A percentile compares a stretch with the other conserved stretches of the same genome.
phyloP scores from a whole-genome alignment of 1,284 basidiomycete genomes.

The Cryptococcus hybrid region DNA sequence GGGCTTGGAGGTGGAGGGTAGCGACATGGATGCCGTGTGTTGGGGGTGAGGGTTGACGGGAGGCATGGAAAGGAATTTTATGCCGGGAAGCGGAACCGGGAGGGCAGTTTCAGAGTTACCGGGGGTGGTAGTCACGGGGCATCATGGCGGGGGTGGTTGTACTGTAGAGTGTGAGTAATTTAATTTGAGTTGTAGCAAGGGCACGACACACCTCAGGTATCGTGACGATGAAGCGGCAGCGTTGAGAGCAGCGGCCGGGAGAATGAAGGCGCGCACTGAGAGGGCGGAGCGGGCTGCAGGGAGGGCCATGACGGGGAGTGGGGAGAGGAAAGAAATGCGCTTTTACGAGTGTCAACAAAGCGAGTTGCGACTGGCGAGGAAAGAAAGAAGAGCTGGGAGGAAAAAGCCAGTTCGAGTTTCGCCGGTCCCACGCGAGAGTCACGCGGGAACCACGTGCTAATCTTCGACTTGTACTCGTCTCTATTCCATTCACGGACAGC shows the following conservation, averaged over 20 bases:
- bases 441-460: too few relatives aligned
- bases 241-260: conserved; percentile 3
- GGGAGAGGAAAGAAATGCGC: not conserved
- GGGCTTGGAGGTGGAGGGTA: conserved; percentile 76
- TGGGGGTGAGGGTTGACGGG: conserved; percentile 22
- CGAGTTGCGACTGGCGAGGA: too few relatives aligned
- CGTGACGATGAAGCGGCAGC: conserved; percentile 6
- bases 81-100: conserved; percentile 12
- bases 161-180: not conserved
- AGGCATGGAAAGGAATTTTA: conserved; percentile 22
- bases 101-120: not conserved
- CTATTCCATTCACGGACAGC: too few relatives aligned
- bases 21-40: conserved; percentile 78
- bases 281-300: conserved; percentile 11
- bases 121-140: not conserved
- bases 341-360: too few relatives aligned
- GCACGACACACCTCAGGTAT: too few relatives aligned
- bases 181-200: too few relatives aligned
- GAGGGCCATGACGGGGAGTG: conserved; percentile 3
- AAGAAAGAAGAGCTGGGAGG: too few relatives aligned
- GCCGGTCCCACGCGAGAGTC: too few relatives aligned
- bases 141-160: not conserved
- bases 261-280: not conserved
- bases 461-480: too few relatives aligned
- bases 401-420: too few relatives aligned